Conservation (phyloP, 2,329 filamentous ascomycete genomes). For the Botrytis fragariae region DNA sequence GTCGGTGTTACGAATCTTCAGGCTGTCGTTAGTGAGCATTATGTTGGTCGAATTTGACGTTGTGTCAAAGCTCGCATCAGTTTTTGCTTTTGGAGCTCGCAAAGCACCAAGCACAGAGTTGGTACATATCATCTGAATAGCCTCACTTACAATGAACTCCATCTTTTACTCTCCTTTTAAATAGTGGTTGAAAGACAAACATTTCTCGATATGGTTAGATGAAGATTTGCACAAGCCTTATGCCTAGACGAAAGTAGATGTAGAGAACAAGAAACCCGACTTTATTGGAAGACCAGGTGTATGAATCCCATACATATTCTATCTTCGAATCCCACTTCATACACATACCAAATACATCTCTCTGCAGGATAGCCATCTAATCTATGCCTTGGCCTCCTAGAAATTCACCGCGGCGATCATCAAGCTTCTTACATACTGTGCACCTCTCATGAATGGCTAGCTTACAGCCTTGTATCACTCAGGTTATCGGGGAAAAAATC, state of each 20-base stretch:
- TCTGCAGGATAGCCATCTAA: neutral
- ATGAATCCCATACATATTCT: neutral
- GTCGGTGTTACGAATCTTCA: neutral
- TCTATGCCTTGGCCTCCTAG: neutral
- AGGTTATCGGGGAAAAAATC: neutral
- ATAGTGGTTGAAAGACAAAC: neutral
- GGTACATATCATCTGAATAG: neutral
- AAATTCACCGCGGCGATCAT: neutral
- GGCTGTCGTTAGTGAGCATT: neutral
- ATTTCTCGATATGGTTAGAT: neutral
- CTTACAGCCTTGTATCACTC: neutral
- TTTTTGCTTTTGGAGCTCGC: neutral
- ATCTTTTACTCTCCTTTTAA: neutral
- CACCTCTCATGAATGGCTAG: neutral
- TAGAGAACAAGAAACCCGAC: neutral
- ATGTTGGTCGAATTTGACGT: neutral
- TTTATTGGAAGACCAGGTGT: neutral
- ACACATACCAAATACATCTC: neutral
- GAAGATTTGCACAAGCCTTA: neutral
- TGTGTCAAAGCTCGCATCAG: neutral
- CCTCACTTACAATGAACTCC: neutral
- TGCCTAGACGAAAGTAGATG: neutral
- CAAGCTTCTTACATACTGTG: neutral
- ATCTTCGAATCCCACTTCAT: neutral
- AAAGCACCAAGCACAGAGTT: neutral